phyloP scores from a whole-genome alignment of 345 rosid species.

The Syzygium aromaticum region DNA sequence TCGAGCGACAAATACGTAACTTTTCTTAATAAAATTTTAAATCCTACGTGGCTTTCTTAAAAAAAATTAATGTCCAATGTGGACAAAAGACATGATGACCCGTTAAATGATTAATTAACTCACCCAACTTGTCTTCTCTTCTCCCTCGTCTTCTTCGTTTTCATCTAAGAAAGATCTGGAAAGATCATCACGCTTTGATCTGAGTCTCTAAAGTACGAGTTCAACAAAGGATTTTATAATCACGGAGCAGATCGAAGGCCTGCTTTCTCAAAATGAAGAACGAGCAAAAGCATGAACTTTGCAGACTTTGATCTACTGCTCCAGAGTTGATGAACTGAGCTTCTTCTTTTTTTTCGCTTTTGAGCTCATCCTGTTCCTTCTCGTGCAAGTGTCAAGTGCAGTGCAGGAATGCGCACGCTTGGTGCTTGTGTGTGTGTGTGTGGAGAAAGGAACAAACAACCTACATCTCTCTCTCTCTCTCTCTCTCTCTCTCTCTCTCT shows the following conservation, averaged over 20 bases:
- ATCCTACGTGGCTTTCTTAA: not conserved
- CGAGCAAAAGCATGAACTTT: not conserved
- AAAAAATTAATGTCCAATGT: not conserved
- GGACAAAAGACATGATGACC: not conserved
- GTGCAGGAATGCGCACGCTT: not conserved
- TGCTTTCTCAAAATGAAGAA: not conserved
- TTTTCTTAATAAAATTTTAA: not conserved
- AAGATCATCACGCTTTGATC: too few relatives aligned
- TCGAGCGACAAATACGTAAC: fast-evolving
- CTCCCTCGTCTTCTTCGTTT: too few relatives aligned
- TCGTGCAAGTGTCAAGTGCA: not conserved
- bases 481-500: not conserved
- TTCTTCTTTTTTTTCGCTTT: not conserved
- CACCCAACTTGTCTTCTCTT: too few relatives aligned
- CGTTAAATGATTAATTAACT: too few relatives aligned
- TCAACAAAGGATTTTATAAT: too few relatives aligned
- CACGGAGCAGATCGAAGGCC: too few relatives aligned
- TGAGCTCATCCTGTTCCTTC: not conserved
- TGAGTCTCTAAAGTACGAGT: too few relatives aligned
- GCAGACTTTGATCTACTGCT: not conserved
- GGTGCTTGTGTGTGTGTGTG: not conserved
- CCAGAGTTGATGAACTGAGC: not conserved
- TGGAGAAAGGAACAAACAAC: not conserved
- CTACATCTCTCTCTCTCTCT: not conserved
- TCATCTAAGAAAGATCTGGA: too few relatives aligned